Percentiles rank a stretch among this genome's conserved stretches.
phyloP scores from a whole-genome alignment of 805 yeast genomes.

The Wickerhamomyces bovis region DNA sequence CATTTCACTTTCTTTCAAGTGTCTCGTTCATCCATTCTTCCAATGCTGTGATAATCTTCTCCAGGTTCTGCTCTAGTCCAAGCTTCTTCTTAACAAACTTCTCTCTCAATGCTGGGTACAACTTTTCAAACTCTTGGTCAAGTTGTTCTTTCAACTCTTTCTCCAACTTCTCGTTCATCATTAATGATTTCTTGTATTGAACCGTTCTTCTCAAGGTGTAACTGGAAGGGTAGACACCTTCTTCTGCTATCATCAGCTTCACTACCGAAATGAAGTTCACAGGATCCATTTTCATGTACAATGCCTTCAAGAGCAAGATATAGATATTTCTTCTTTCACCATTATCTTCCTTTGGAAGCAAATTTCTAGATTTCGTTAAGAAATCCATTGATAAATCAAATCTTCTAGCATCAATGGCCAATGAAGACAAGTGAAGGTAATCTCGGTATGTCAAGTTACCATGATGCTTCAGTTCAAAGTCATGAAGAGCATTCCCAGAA shows the following conservation, averaged over 20 bases:
- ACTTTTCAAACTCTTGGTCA: not conserved
- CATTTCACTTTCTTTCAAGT: not conserved
- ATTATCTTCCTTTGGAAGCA: not conserved
- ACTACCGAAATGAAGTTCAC: not conserved
- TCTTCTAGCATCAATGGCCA: slow-evolving; percentile 5
- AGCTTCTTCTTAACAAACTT: not conserved
- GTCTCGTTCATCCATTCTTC: slow-evolving; percentile 3
- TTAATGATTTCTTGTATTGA: slow-evolving; percentile 1
- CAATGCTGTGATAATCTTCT: not conserved
- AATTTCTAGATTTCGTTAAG: slow-evolving; percentile 9
- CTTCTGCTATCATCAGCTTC: not conserved
- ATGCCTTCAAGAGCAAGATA: slow-evolving; percentile 1
- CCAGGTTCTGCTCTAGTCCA: not conserved
- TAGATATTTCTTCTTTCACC: not conserved
- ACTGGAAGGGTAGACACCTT: not conserved
- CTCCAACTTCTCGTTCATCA: not conserved
- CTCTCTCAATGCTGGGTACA: not conserved
- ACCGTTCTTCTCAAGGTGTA: not conserved
- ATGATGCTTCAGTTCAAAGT: slow-evolving; percentile 6
- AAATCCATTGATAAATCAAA: slow-evolving; percentile 6
- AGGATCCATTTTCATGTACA: not conserved
- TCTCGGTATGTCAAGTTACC: slow-evolving; percentile 2
- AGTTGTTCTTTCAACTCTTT: not conserved
- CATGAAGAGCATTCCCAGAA: not conserved
- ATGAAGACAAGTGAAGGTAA: slow-evolving; percentile 8